A percentile compares a stretch with the other conserved stretches of the same genome.
Evolutionary conservation across 305 asterid species (phyloP).

Genomic region (Fraxinus platypoda): DNA sequence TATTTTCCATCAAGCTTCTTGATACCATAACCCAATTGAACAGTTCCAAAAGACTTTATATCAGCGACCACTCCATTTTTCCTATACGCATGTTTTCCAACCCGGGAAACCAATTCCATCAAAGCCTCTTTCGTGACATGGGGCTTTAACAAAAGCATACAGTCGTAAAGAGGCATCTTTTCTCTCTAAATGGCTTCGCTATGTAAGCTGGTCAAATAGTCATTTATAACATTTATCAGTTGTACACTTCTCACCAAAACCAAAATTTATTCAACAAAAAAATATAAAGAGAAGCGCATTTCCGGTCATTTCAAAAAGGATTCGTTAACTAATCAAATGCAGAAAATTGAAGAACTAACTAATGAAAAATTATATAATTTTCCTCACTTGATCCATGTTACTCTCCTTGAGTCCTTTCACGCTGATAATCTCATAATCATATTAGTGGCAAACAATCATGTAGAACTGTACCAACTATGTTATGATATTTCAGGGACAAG

Average conservation of each 20-base stretch:
- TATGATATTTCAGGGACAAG: not conserved
- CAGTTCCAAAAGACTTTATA: constrained; percentile 49
- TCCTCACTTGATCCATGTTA: not conserved
- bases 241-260: not conserved
- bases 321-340: not conserved
- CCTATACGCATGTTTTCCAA: constrained; percentile 66
- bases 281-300: not conserved
- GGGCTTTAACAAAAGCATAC: constrained; percentile 84
- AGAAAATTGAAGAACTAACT: not conserved
- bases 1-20: constrained; percentile 83
- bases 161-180: constrained; percentile 89
- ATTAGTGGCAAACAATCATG: not conserved
- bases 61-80: constrained; percentile 79
- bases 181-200: constrained; percentile 14
- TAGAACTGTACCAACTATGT: not conserved
- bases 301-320: not conserved
- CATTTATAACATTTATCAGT: constrained; percentile 14
- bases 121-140: constrained; percentile 36
- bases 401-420: not conserved
- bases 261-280: not conserved
- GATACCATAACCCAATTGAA: constrained; percentile 85
- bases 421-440: not conserved
- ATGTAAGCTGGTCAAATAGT: constrained; percentile 12
- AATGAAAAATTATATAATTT: not conserved
- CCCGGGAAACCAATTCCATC: constrained; percentile 51